Base-by-base conservation (phyloP, 139 green algal species). In the Microglena sp. region DNA sequence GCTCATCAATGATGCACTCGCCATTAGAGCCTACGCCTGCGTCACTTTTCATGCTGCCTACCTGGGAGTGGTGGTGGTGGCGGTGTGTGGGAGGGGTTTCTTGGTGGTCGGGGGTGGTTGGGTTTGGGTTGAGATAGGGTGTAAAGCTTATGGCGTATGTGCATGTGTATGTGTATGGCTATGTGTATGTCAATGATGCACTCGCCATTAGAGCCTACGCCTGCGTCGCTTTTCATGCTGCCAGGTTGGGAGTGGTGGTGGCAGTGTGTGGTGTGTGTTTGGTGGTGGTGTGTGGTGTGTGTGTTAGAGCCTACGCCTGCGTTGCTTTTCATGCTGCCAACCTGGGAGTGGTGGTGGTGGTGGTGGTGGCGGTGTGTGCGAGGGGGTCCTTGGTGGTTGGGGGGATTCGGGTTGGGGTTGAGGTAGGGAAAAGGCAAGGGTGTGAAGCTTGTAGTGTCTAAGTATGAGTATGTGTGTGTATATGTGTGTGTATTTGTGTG, bases 301-400 rank as follows among this genome's bases (percentile, higher is more conserved):
- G n/a, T n/a, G n/a, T n/a, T n/a, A n/a, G n/a, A n/a, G n/a, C n/a
- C 68, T 1, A 70, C 75, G 0, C 54, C 31, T 3, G 30, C 27
- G 3, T 24, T 33, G 60, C 71, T 75, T 33, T 77, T 79, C 24
- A 87, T 46, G 33, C 66, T 78, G 11, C 78, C 81, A 18, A 84
- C 70, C 2, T 80, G 50, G 0, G 76, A 4, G 34, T 0, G n/a
- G n/a, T n/a, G n/a, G n/a, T n/a, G n/a, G n/a, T n/a, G n/a, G n/a
- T n/a, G n/a, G n/a, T n/a, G n/a, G n/a, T n/a, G n/a, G n/a, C n/a
- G n/a, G n/a, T n/a, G n/a, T n/a, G n/a, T n/a, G n/a, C n/a, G n/a
- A n/a, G n/a, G n/a, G n/a, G n/a, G n/a, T n/a, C n/a, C n/a, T 50
- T 50, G 40, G 40, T 15, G 15, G 40, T 15, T 50, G 40, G 40